phyloP scores from a whole-genome alignment of 148 eudicot species.

The Rhododendron vialii region DNA sequence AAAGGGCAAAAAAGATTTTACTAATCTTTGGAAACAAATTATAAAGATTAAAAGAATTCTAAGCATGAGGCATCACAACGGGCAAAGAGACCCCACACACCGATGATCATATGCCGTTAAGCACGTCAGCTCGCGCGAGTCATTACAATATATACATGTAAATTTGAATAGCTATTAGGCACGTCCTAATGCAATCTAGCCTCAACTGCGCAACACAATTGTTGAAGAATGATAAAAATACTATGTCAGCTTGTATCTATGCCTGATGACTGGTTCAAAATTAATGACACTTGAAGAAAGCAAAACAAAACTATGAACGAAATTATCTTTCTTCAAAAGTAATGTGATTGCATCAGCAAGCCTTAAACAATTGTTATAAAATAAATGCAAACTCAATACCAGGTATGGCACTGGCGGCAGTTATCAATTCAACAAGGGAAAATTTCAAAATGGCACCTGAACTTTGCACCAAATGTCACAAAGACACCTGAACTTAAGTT shows the following conservation, averaged over 20 bases:
- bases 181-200: neutral
- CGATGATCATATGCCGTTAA: too few relatives aligned
- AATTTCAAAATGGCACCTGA: too few relatives aligned
- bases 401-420: neutral
- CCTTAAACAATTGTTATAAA: neutral
- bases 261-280: neutral
- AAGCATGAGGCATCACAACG: too few relatives aligned
- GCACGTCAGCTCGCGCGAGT: neutral
- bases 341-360: neutral
- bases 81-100: too few relatives aligned
- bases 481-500: too few relatives aligned
- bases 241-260: neutral
- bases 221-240: neutral
- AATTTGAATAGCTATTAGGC: neutral
- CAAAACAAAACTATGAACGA: neutral
- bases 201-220: neutral
- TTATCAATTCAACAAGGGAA: neutral
- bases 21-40: too few relatives aligned
- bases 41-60: too few relatives aligned
- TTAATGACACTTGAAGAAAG: neutral
- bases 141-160: neutral
- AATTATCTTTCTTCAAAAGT: neutral
- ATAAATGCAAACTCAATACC: neutral
- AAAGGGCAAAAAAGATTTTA: too few relatives aligned
- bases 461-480: too few relatives aligned